These are phyloP conservation scores for Limonomyces culmigenus DNA, from an alignment of 1,284 basidiomycete species.

Conservation along the genomic window DNA sequence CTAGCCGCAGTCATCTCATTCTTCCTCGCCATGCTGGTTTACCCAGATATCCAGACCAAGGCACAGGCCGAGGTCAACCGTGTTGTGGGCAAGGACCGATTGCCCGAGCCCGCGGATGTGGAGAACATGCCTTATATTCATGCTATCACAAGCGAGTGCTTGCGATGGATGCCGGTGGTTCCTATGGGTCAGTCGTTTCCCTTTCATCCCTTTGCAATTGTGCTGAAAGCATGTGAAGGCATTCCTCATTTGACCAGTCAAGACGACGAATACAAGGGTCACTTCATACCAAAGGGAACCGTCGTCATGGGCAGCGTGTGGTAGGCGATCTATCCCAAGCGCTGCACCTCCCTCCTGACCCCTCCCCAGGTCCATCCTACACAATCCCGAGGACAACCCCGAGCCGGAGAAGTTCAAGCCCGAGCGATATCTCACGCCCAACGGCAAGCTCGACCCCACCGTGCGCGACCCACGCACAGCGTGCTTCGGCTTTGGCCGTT, in stretches of 20 bases:
- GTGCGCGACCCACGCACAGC: background rate
- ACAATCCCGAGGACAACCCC: slow-evolving; percentile 6
- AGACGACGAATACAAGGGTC: slow-evolving; percentile 10
- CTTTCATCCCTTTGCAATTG: background rate
- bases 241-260: slow-evolving; percentile 11
- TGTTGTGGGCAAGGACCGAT: slow-evolving; percentile 12
- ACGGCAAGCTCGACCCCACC: slow-evolving; percentile 9
- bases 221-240: too few relatives aligned
- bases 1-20: too few relatives aligned
- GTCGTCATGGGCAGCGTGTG: slow-evolving; percentile 11
- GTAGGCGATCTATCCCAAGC: slow-evolving; percentile 5
- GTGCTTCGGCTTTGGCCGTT: slow-evolving; percentile 16
- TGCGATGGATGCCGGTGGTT: slow-evolving; percentile 6
- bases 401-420: slow-evolving; percentile 7
- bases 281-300: slow-evolving; percentile 9
- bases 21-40: slow-evolving; percentile 11
- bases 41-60: slow-evolving; percentile 13
- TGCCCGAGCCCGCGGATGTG: slow-evolving; percentile 15
- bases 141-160: slow-evolving; percentile 13
- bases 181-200: slow-evolving; percentile 2
- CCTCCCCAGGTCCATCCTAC: slow-evolving; percentile 6
- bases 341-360: background rate
- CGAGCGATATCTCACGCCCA: slow-evolving; percentile 9
- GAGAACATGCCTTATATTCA: slow-evolving; percentile 12
- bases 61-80: slow-evolving; percentile 15